A percentile compares a stretch with the other conserved stretches of the same genome.
Conservation (phyloP, 306 rosid genomes). For the Hippophae gyantsensis region DNA sequence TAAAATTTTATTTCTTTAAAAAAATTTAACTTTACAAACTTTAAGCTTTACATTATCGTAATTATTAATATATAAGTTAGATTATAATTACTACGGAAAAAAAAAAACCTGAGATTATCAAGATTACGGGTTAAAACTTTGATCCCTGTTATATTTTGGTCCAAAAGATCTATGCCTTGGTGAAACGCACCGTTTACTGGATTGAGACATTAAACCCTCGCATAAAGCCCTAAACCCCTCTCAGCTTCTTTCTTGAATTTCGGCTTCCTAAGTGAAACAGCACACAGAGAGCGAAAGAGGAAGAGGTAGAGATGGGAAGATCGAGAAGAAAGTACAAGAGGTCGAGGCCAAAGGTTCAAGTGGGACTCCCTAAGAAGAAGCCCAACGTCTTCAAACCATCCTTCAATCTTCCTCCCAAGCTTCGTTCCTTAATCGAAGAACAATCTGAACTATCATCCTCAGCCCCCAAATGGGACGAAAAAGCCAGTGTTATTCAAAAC, state of each 20-base stretch:
- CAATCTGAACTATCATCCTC: slow-evolving; percentile 9
- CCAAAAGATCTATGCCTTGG: too few species aligned
- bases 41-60: too few species aligned
- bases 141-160: too few species aligned
- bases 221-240: neutral
- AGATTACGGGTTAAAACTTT: too few species aligned
- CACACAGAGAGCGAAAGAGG: neutral
- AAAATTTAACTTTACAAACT: too few species aligned
- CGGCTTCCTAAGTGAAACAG: too few species aligned
- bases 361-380: slow-evolving; percentile 62
- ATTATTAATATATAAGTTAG: too few species aligned
- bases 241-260: neutral
- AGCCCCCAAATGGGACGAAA: slow-evolving; percentile 47
- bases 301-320: slow-evolving; percentile 52
- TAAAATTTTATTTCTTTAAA: too few species aligned
- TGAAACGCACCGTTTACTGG: neutral
- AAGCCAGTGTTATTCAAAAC: slow-evolving; percentile 54
- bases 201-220: neutral
- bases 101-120: too few species aligned
- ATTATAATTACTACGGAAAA: too few species aligned
- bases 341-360: slow-evolving; percentile 58
- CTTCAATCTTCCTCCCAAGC: slow-evolving; percentile 66
- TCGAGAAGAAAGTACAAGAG: slow-evolving; percentile 80
- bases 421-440: slow-evolving; percentile 31
- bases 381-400: slow-evolving; percentile 67